Evolutionary conservation across 1,284 basidiomycete genomes (phyloP).

Genomic region (Singerocomus inundabilis): DNA sequence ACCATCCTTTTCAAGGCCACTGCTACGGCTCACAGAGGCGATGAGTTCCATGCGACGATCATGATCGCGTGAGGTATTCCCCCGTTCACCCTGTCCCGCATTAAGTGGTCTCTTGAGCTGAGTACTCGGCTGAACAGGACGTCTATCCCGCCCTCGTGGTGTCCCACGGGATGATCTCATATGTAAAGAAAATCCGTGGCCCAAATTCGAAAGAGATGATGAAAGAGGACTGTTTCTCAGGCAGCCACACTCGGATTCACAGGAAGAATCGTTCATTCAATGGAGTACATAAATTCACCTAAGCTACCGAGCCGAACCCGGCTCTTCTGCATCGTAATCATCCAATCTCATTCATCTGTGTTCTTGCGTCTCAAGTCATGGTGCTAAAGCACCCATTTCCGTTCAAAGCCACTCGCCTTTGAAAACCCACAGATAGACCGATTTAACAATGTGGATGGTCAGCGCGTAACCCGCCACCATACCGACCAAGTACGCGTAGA

Average conservation of each 20-base stretch:
- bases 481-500: slow-evolving; percentile 28
- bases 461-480: slow-evolving; percentile 25
- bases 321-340: background rate
- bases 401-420: slow-evolving; percentile 31
- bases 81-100: slow-evolving; percentile 1
- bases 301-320: background rate
- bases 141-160: slow-evolving; percentile 12
- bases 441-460: slow-evolving; percentile 28
- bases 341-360: background rate
- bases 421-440: slow-evolving; percentile 27
- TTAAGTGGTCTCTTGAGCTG: background rate
- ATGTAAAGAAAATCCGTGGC: background rate
- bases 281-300: background rate
- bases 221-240: slow-evolving; percentile 1
- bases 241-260: background rate
- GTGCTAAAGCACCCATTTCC: background rate
- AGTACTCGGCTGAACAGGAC: background rate
- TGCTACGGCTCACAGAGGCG: slow-evolving; percentile 68
- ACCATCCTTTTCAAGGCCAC: slow-evolving; percentile 67
- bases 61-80: slow-evolving; percentile 8
- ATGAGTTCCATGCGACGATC: slow-evolving; percentile 52
- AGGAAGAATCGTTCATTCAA: background rate
- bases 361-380: background rate
- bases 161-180: slow-evolving; percentile 20
- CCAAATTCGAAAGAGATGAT: background rate